Evolutionary conservation across 2,329 filamentous ascomycete genomes (phyloP), one percentile per base, ranked within the genome.

Genomic region (Aspergillus pseudonomiae): DNA sequence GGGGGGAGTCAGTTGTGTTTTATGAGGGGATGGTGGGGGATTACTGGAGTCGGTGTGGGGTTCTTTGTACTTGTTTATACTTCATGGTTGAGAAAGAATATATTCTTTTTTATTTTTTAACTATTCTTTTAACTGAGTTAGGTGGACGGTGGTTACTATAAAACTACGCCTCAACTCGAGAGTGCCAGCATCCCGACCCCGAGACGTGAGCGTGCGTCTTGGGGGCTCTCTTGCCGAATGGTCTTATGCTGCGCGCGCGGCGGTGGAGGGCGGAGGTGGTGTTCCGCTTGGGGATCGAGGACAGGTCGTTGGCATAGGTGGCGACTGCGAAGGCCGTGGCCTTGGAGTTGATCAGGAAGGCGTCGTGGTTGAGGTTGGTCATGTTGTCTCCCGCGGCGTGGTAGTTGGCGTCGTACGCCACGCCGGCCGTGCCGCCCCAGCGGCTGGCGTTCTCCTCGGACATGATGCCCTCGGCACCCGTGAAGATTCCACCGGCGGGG

Each of bases 391-490:
- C 81, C 3, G 77, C 78, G 43, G 77, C 75, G 69, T 89, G 86
- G 74, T 88, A 88, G 74, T 87, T 86, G 21, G 76, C 73, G 68
- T 88, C 86, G 67, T 83, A 86, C 39, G 80, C 75, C n/a, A 81
- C 77, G 46, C 83, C 90, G 1, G 87, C 89, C 65, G 83, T 80
- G 43, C 91, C 91, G n/a, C 91, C 91, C 74, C 93, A 94, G 78
- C 87, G 78, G 46, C 79, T 80, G 2, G 78, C 85, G 73, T 94
- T 89, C 39, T 87, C 83, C 57, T 83, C 78, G 0, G 90, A 92
- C 85, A 93, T 94, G 78, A 91, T 76, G 14, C 86, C 89, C 77
- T 94, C 91, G 1, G 91, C 91, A 45, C 91, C 91, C 2, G 91
- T 93, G 60, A 91, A 90, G 65, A 94, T 87, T 34, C 91, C 91